phyloP scores from a whole-genome alignment of 805 yeast species.

The Debaryomyces tyrocola region DNA sequence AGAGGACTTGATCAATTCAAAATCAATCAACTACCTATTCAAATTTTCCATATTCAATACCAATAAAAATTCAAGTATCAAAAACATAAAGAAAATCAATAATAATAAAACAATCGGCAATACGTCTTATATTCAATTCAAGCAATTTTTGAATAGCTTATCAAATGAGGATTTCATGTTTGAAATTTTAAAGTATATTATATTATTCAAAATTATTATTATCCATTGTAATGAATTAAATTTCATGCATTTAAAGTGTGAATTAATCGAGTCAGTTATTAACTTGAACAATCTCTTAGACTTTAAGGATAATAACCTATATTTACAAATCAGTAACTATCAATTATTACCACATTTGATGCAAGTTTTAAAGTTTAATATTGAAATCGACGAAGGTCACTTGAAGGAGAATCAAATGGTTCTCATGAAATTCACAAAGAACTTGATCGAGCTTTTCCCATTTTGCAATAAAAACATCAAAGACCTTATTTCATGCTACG shows the following conservation, averaged over 20 bases:
- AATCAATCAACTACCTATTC: slow-evolving; percentile 5
- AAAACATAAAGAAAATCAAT: background rate
- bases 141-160: background rate
- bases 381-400: slow-evolving; percentile 18
- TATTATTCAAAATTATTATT: slow-evolving; percentile 22
- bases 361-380: slow-evolving; percentile 27
- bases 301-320: slow-evolving; percentile 8
- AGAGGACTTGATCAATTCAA: slow-evolving; percentile 10
- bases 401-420: slow-evolving; percentile 10
- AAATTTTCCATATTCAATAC: slow-evolving; percentile 1
- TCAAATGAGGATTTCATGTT: slow-evolving; percentile 6
- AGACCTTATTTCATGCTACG: slow-evolving; percentile 23
- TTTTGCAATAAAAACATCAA: slow-evolving; percentile 24
- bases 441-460: slow-evolving; percentile 24
- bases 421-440: slow-evolving; percentile 17
- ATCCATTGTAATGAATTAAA: slow-evolving; percentile 18
- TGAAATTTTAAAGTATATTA: slow-evolving; percentile 8
- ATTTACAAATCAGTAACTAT: slow-evolving; percentile 28
- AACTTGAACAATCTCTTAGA: slow-evolving; percentile 12
- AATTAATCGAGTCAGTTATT: slow-evolving; percentile 16
- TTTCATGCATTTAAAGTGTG: slow-evolving; percentile 13
- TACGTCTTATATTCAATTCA: background rate
- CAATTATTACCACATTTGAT: slow-evolving; percentile 32
- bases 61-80: background rate
- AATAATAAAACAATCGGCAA: background rate